These are phyloP conservation scores for Ambrosiella beaveri DNA, from an alignment of 2,329 filamentous ascomycete genomes.

Conservation along the genomic window DNA sequence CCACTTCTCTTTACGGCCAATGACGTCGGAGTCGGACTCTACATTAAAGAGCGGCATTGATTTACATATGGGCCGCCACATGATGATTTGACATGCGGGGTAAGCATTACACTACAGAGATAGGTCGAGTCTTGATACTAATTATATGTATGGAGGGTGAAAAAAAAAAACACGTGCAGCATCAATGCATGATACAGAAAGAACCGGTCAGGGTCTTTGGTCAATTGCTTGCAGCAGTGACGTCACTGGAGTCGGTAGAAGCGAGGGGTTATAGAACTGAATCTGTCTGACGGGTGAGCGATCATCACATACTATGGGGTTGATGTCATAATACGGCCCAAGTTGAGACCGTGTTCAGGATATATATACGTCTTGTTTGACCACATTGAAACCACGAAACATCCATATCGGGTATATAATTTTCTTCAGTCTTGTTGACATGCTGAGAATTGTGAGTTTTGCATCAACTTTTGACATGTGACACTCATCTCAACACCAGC, in stretches of 20 bases:
- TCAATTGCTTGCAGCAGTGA: background rate
- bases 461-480: background rate
- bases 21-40: background rate
- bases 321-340: too few relatives aligned
- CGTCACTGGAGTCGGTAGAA: background rate
- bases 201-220: background rate
- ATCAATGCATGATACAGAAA: background rate
- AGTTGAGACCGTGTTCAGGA: too few relatives aligned
- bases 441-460: background rate
- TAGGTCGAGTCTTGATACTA: background rate
- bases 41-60: background rate
- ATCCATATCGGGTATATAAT: too few relatives aligned
- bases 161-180: background rate
- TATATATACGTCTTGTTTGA: too few relatives aligned
- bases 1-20: background rate
- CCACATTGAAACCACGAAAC: too few relatives aligned
- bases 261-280: too few relatives aligned
- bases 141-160: background rate
- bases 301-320: too few relatives aligned
- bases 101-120: background rate
- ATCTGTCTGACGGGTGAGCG: too few relatives aligned
- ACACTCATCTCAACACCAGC: background rate
- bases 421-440: background rate
- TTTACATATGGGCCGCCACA: background rate
- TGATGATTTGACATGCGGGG: background rate